These are phyloP conservation scores for Sclerotinia spermophila DNA, from an alignment of 2,329 filamentous ascomycete species.

Conservation along the genomic window DNA sequence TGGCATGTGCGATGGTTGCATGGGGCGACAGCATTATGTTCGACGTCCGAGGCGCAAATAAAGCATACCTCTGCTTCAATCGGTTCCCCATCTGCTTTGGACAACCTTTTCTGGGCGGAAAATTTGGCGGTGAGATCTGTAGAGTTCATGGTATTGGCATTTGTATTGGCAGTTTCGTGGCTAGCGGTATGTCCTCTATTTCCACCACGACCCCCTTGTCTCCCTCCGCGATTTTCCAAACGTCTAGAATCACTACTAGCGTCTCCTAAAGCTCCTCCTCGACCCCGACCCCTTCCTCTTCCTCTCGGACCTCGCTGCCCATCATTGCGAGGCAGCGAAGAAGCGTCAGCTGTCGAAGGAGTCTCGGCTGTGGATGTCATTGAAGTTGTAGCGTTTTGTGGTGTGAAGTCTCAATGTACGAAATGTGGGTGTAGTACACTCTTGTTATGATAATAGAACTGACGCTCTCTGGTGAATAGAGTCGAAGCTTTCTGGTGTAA, in stretches of 20 bases:
- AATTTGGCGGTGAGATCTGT: slow-evolving; percentile 1
- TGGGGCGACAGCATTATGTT: slow-evolving; percentile 82
- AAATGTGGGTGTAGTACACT: background rate
- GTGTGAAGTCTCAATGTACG: background rate
- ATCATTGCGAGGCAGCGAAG: slow-evolving; percentile 28
- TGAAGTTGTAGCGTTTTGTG: slow-evolving; percentile 7
- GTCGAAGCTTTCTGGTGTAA: background rate
- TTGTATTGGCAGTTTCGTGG: slow-evolving; percentile 9
- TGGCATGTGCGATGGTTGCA: slow-evolving; percentile 98
- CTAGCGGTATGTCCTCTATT: slow-evolving; percentile 21
- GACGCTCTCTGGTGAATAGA: background rate
- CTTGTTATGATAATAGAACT: background rate
- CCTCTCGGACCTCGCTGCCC: slow-evolving; percentile 40
- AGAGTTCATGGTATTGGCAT: slow-evolving; percentile 7
- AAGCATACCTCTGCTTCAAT: slow-evolving; percentile 84
- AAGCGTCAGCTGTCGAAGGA: slow-evolving; percentile 21
- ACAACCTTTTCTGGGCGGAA: background rate
- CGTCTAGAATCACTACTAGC: slow-evolving; percentile 34
- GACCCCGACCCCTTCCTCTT: slow-evolving; percentile 31
- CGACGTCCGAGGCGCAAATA: slow-evolving; percentile 89
- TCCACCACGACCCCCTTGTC: slow-evolving; percentile 26
- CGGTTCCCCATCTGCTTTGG: slow-evolving; percentile 34
- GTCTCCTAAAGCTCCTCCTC: slow-evolving; percentile 9
- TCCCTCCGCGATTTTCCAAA: slow-evolving; percentile 28
- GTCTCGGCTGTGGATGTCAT: slow-evolving; percentile 20